phyloP scores from a whole-genome alignment of 495 filamentous ascomycete species.

The Aspergillus conjunctus region DNA sequence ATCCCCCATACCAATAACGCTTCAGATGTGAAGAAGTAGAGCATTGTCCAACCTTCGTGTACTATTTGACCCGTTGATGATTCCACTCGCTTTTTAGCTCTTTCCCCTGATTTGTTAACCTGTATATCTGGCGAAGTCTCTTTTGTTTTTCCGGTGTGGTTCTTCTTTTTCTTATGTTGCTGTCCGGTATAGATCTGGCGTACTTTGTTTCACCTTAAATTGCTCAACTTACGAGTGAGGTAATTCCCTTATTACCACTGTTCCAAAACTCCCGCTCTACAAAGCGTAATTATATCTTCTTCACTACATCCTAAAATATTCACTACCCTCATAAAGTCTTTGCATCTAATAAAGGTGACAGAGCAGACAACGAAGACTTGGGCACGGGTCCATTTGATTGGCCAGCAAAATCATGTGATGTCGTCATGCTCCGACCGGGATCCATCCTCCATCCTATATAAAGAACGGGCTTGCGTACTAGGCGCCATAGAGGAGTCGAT shows the following conservation, averaged over 20 bases:
- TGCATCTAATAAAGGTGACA: background rate
- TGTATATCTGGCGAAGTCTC: too few relatives aligned
- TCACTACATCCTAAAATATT: too few relatives aligned
- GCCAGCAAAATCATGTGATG: constrained; percentile 14
- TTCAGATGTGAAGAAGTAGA: background rate
- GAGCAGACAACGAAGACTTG: background rate
- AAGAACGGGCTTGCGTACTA: background rate
- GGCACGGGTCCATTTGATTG: background rate
- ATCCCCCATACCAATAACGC: background rate
- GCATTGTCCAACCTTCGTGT: background rate
- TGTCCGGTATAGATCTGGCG: too few relatives aligned
- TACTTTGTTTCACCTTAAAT: too few relatives aligned
- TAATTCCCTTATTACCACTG: too few relatives aligned
- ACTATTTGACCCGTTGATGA: background rate
- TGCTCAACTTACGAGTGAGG: too few relatives aligned
- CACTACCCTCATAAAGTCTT: background rate
- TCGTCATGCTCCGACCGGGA: constrained; percentile 8
- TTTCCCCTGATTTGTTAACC: too few relatives aligned
- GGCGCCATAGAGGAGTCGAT: background rate
- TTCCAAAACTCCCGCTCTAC: too few relatives aligned
- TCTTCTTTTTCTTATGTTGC: too few relatives aligned
- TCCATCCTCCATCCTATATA: constrained; percentile 11
- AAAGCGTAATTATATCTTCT: too few relatives aligned
- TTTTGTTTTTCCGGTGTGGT: too few relatives aligned
- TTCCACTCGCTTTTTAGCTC: too few relatives aligned